These are phyloP conservation scores for Zizania palustris DNA, from an alignment of 202 grass and related monocot species.

Conservation along the genomic window DNA sequence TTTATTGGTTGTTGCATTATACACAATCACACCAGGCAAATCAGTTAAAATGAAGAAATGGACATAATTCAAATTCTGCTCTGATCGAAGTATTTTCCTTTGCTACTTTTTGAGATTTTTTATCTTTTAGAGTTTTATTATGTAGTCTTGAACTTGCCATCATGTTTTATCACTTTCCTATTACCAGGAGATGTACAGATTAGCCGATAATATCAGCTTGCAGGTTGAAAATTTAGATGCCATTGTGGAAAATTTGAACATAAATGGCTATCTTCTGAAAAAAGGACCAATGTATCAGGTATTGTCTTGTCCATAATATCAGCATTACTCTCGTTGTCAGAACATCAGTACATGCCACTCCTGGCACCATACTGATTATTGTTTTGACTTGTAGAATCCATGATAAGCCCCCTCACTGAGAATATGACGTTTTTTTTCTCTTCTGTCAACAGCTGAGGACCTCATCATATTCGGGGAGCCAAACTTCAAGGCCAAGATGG, in stretches of 20 bases:
- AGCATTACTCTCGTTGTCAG: neutral
- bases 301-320: conserved; percentile 16
- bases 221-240: conserved; percentile 62
- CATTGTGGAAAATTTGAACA: conserved; percentile 66
- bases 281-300: conserved; percentile 85
- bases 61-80: neutral
- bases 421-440: conserved; percentile 32
- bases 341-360: neutral
- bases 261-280: conserved; percentile 42
- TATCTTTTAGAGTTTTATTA: neutral
- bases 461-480: conserved; percentile 52
- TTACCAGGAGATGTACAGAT: conserved; percentile 66
- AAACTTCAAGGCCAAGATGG: conserved; percentile 58
- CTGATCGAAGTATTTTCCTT: neutral
- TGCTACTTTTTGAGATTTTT: conserved; percentile 19
- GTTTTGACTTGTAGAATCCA: neutral
- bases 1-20: conserved; percentile 13
- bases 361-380: conserved; percentile 33
- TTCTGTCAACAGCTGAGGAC: conserved; percentile 51
- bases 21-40: neutral
- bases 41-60: conserved; percentile 12
- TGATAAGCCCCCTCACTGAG: conserved; percentile 8
- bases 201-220: conserved; percentile 76
- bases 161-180: conserved; percentile 27
- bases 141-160: neutral